Evolutionary conservation across 202 grass and related monocot species (phyloP).

Genomic region (Setaria italica): DNA sequence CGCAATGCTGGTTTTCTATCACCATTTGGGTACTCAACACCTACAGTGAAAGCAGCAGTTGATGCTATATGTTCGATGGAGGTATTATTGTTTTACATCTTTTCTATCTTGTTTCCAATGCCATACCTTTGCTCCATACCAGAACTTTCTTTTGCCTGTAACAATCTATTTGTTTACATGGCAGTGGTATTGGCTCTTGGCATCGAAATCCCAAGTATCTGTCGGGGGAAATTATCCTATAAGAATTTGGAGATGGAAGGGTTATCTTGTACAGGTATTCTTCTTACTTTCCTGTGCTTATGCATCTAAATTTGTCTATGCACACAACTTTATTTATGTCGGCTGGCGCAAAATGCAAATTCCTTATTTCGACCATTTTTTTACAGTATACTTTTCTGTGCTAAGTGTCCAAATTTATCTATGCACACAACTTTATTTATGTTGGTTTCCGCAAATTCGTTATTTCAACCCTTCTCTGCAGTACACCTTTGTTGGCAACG

Average conservation of each 20-base stretch:
- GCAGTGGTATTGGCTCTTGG: constrained; percentile 90
- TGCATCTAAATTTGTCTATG: constrained; percentile 34
- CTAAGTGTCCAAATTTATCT: constrained; percentile 8
- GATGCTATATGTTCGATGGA: constrained; percentile 88
- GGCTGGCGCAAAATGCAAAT: neutral
- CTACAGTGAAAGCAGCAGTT: constrained; percentile 78
- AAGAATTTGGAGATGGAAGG: constrained; percentile 94
- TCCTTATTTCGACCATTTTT: constrained; percentile 50
- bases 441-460: constrained; percentile 19
- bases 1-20: constrained; percentile 96
- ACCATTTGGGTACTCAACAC: constrained; percentile 96
- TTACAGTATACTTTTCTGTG: constrained; percentile 59
- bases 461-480: constrained; percentile 52
- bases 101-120: constrained; percentile 12
- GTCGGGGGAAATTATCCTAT: constrained; percentile 61
- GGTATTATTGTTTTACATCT: constrained; percentile 50
- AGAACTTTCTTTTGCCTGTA: constrained; percentile 34
- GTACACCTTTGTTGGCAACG: constrained; percentile 72
- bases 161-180: constrained; percentile 51
- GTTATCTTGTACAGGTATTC: constrained; percentile 76
- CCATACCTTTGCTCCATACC: neutral
- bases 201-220: constrained; percentile 70
- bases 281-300: constrained; percentile 9
- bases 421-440: constrained; percentile 29
- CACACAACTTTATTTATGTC: constrained; percentile 29